Evolutionary conservation across 2,329 filamentous ascomycete species (phyloP), one percentile per base, ranked within the genome.

Genomic region (Talaromyces sp.): DNA sequence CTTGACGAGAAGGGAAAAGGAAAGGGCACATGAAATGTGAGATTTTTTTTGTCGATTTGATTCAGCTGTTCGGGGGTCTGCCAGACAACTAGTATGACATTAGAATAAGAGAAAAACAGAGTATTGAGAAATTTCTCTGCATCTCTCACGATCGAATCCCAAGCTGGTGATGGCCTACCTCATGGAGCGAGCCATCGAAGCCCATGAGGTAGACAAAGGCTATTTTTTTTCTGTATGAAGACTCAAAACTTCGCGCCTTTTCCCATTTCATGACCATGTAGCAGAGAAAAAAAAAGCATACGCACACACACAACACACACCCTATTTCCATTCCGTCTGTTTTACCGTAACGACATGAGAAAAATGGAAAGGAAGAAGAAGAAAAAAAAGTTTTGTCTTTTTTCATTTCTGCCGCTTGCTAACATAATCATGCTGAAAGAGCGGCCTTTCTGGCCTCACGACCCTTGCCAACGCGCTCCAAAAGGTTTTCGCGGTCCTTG

Each of bases 401-500:
- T 53, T 58, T 36, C 56, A 31, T 40, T 45, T 54, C 33, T 53
- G 45, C 56, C 37, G 45, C 45, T 54, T 52, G 53, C 56, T 48
- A 55, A 25, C 48, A 39, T 52, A 52, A 52, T 52, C 48, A 52
- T 52, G 48, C 48, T 52, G 48, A 52, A 36, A 52, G 48, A 58
- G 80, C 80, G 65, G 74, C 66, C 64, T 73, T 71, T 59, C 65
- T 66, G 54, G 70, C 70, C 68, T 79, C 76, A 68, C 77, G 73
- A 59, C 77, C 76, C 70, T 80, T 77, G 59, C 66, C 70, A 51
- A 76, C 74, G 65, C 78, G 74, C 66, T 76, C 75, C 50, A 79
- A 69, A 62, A 80, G 76, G 62, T 73, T 71, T 70, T 80, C 77
- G 64, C 77, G 73, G 67, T 80, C 77, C 73, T 80, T 80, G 67